A percentile compares a stretch with the other conserved stretches of the same genome.
These are phyloP conservation scores for Neurospora sp. DNA, from an alignment of 495 filamentous ascomycete genomes.

Conservation along the genomic window DNA sequence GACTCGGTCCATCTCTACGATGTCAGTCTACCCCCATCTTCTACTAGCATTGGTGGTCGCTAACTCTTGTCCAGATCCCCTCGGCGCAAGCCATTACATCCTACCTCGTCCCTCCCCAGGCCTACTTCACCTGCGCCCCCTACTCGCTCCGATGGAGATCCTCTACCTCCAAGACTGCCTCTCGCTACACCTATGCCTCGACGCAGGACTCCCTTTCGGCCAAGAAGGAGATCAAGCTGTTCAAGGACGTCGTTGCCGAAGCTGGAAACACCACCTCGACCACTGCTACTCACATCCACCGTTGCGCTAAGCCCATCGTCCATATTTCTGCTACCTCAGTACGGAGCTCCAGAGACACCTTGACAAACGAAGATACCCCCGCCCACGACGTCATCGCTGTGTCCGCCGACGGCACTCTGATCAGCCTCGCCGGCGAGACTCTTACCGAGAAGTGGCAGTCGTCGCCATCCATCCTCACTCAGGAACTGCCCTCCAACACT, in stretches of 20 bases:
- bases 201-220: slow-evolving; percentile 24
- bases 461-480: slow-evolving; percentile 21
- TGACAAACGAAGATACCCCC: slow-evolving; percentile 2
- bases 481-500: slow-evolving; percentile 24
- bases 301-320: slow-evolving; percentile 17
- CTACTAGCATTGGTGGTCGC: neutral
- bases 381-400: slow-evolving; percentile 28
- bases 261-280: slow-evolving; percentile 44
- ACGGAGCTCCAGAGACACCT: slow-evolving; percentile 3
- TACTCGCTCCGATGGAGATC: slow-evolving; percentile 60
- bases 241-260: slow-evolving; percentile 52
- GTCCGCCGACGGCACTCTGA: slow-evolving; percentile 27
- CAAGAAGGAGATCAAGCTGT: slow-evolving; percentile 36
- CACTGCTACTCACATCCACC: slow-evolving; percentile 10
- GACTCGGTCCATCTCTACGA: slow-evolving; percentile 90
- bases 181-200: slow-evolving; percentile 63
- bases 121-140: slow-evolving; percentile 65
- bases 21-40: slow-evolving; percentile 39
- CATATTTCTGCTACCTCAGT: slow-evolving; percentile 20
- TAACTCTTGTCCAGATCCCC: slow-evolving; percentile 48
- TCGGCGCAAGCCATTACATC: slow-evolving; percentile 73
- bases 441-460: slow-evolving; percentile 31
- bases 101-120: slow-evolving; percentile 75
- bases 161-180: slow-evolving; percentile 38
- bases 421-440: slow-evolving; percentile 31